phyloP scores from a whole-genome alignment of 768 basidiomycete genomes.

The Dendrothele bispora region DNA sequence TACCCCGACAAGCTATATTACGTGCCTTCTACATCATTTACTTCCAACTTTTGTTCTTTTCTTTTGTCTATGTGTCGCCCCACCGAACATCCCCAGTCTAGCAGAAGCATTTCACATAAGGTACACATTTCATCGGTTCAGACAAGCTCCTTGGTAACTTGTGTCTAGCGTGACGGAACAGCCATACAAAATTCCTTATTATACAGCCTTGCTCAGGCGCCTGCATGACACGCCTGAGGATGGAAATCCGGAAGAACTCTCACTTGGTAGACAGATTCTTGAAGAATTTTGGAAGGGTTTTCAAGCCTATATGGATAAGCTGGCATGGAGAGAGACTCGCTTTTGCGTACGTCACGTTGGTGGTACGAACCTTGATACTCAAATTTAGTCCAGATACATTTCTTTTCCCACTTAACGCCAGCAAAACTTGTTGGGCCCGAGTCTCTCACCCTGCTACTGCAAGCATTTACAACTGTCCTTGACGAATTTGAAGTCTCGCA shows the following conservation, averaged over 20 bases:
- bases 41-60: too few species aligned
- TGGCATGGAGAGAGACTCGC: slow-evolving; percentile 89
- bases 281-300: slow-evolving; percentile 94
- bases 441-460: slow-evolving; percentile 79
- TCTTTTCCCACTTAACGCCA: slow-evolving; percentile 86
- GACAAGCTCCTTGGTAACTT: slow-evolving; percentile 15
- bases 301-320: slow-evolving; percentile 82
- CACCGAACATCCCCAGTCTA: too few species aligned
- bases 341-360: slow-evolving; percentile 75
- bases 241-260: slow-evolving; percentile 36
- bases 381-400: slow-evolving; percentile 73
- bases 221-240: slow-evolving; percentile 51
- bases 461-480: slow-evolving; percentile 82
- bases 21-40: too few species aligned
- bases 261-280: slow-evolving; percentile 69
- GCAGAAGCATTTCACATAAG: too few species aligned
- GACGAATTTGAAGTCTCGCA: slow-evolving; percentile 89
- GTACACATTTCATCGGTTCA: too few species aligned
- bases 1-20: too few species aligned
- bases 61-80: too few species aligned
- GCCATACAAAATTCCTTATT: slow-evolving; percentile 91
- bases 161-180: slow-evolving; percentile 77
- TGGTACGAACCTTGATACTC: neutral
- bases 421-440: slow-evolving; percentile 72
- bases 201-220: slow-evolving; percentile 75